Conservation (phyloP, 768 basidiomycete species). For the Tricholoma hemisulphureum region DNA sequence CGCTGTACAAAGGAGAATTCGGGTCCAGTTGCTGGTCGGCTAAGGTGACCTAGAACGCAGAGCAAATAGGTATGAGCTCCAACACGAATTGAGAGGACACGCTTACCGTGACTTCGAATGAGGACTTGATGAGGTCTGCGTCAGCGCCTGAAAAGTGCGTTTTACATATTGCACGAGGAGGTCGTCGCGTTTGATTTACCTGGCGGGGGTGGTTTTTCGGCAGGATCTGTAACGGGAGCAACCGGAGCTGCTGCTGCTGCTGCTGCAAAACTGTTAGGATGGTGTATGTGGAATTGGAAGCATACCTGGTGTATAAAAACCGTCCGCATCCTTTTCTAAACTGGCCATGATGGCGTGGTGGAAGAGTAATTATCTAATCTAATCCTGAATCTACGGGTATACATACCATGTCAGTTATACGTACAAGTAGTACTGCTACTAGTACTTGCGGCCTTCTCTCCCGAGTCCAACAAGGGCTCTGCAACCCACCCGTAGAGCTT, state of each 20-base stretch:
- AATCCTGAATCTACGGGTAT: constrained; percentile 14
- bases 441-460: constrained; percentile 21
- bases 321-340: constrained; percentile 78
- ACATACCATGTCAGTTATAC: neutral
- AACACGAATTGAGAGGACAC: neutral
- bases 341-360: constrained; percentile 17
- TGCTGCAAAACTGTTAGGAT: constrained; percentile 5
- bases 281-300: neutral
- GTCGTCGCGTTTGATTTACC: constrained; percentile 15
- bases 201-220: constrained; percentile 25
- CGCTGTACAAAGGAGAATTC: constrained; percentile 92
- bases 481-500: constrained; percentile 51
- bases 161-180: neutral
- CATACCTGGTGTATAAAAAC: constrained; percentile 69
- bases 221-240: constrained; percentile 24
- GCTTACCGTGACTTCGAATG: constrained; percentile 78
- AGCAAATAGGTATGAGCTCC: neutral
- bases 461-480: constrained; percentile 44
- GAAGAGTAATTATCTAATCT: constrained; percentile 10
- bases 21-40: constrained; percentile 96
- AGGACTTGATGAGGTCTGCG: constrained; percentile 72
- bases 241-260: constrained; percentile 17
- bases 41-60: constrained; percentile 72
- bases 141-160: constrained; percentile 25
- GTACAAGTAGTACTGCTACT: too few relatives aligned